Evolutionary conservation across 2,329 filamentous ascomycete species (phyloP).

Genomic region (Claviceps monticola): DNA sequence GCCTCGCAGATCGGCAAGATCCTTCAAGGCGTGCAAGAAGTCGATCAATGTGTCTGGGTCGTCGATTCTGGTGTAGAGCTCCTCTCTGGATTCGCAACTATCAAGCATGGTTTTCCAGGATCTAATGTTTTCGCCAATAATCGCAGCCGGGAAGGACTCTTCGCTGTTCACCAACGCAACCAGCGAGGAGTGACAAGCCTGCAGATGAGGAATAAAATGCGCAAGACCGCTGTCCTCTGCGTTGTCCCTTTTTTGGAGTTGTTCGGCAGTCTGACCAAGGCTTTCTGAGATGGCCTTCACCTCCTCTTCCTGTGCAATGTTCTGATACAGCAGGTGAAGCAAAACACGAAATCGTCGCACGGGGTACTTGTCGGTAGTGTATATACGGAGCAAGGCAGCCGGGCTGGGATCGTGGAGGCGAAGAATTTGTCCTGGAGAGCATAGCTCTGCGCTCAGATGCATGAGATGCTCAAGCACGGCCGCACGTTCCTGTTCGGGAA

Average conservation of each 20-base stretch:
- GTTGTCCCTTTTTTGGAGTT: conserved; percentile 22
- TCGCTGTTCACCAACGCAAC: conserved; percentile 27
- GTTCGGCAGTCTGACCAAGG: conserved; percentile 22
- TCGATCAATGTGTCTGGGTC: conserved; percentile 33
- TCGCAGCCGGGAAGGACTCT: conserved; percentile 14
- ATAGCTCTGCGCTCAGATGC: conserved; percentile 29
- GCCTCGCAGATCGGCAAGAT: conserved; percentile 38
- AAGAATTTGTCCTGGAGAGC: conserved; percentile 20
- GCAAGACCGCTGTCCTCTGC: conserved; percentile 31
- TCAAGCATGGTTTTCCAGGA: conserved; percentile 31
- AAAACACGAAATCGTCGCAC: conserved; percentile 39
- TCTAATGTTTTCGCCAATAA: conserved; percentile 23
- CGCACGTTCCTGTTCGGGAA: conserved; percentile 37
- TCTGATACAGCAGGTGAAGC: conserved; percentile 32
- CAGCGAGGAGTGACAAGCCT: conserved; percentile 30
- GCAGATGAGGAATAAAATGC: conserved; percentile 34
- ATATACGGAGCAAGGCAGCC: conserved; percentile 33
- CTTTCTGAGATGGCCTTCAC: conserved; percentile 26
- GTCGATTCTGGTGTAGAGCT: conserved; percentile 33
- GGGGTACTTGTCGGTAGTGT: conserved; percentile 35
- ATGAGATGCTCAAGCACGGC: conserved; percentile 49
- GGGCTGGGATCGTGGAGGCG: conserved; percentile 32
- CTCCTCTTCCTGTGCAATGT: conserved; percentile 29
- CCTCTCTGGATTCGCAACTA: conserved; percentile 22
- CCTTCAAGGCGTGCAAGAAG: conserved; percentile 35